A percentile compares a stretch with the other conserved stretches of the same genome.
These are phyloP conservation scores for Leccinum pachyderme DNA, from an alignment of 1,284 basidiomycete genomes.

Conservation along the genomic window DNA sequence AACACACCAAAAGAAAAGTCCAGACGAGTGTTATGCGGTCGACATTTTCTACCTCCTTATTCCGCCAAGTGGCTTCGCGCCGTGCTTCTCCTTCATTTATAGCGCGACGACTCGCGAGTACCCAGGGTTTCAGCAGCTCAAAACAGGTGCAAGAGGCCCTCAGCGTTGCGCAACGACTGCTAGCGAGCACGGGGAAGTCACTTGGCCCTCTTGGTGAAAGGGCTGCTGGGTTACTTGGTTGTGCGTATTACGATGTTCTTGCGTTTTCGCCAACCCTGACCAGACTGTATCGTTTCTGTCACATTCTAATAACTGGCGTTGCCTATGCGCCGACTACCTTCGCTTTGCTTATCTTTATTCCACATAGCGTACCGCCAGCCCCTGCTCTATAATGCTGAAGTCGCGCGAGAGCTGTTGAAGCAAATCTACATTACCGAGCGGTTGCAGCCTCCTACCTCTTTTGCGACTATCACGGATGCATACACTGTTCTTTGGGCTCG, in stretches of 20 bases:
- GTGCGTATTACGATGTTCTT: constrained; percentile 42
- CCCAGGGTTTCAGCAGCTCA: constrained; percentile 43
- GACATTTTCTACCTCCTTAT: constrained; percentile 21
- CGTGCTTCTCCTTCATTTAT: constrained; percentile 11
- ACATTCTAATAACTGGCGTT: too few relatives aligned
- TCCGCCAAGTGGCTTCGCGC: constrained; percentile 21
- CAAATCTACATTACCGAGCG: constrained; percentile 90
- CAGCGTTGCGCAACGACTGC: constrained; percentile 55
- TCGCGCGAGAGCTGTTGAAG: constrained; percentile 82
- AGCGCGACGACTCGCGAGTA: constrained; percentile 28
- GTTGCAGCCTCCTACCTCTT: constrained; percentile 76
- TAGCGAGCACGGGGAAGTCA: constrained; percentile 51
- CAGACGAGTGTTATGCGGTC: constrained; percentile 21
- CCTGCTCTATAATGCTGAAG: constrained; percentile 79
- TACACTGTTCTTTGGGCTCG: constrained; percentile 76
- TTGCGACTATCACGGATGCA: constrained; percentile 62
- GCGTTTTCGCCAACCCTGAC: constrained; percentile 5
- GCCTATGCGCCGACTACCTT: background rate
- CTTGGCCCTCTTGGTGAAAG: constrained; percentile 61
- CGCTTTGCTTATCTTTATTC: background rate
- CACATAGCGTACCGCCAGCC: constrained; percentile 80
- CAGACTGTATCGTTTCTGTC: background rate
- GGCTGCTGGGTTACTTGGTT: constrained; percentile 59
- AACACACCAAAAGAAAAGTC: constrained; percentile 4
- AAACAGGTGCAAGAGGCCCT: constrained; percentile 71